Evolutionary conservation across 108 stramenopile genomes (phyloP).

Genomic region (Seminavis robusta): DNA sequence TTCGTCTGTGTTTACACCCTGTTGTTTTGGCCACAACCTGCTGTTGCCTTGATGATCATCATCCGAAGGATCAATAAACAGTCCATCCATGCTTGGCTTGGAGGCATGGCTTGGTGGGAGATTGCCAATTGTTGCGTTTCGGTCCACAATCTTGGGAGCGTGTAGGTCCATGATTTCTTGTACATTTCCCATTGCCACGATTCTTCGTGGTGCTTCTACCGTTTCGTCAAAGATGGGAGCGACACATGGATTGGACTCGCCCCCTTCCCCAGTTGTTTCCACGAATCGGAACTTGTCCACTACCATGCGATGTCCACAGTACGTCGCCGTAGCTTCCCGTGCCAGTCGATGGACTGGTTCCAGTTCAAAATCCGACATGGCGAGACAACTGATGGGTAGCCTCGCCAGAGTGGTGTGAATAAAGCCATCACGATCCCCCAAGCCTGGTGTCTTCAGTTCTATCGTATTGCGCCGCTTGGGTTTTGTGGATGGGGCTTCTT

Average conservation of each 20-base stretch:
- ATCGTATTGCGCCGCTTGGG: conserved; percentile 35
- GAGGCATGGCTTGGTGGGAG: too few relatives aligned
- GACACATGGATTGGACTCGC: conserved; percentile 59
- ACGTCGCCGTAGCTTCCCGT: conserved; percentile 53
- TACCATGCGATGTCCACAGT: conserved; percentile 59
- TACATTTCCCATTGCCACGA: not conserved
- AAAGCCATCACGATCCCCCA: conserved; percentile 55
- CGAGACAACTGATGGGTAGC: conserved; percentile 49
- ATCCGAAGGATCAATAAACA: too few relatives aligned
- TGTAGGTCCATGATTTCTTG: conserved; percentile 3
- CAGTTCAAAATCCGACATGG: conserved; percentile 40
- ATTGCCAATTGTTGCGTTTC: conserved; percentile 15
- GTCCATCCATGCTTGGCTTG: too few relatives aligned
- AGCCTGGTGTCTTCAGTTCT: conserved; percentile 43
- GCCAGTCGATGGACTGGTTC: conserved; percentile 50
- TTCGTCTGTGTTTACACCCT: too few relatives aligned
- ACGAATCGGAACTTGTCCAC: conserved; percentile 45
- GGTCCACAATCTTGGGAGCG: conserved; percentile 8
- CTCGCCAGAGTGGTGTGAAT: conserved; percentile 61
- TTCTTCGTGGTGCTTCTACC: conserved; percentile 40
- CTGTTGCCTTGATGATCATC: too few relatives aligned
- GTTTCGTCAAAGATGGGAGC: conserved; percentile 51
- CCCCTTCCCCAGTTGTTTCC: conserved; percentile 58
- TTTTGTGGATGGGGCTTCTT: conserved; percentile 1
- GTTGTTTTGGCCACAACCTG: too few relatives aligned